A percentile compares a stretch with the other conserved stretches of the same genome.
phyloP scores from a whole-genome alignment of 1,284 basidiomycete species.

The Puccinia hordei region DNA sequence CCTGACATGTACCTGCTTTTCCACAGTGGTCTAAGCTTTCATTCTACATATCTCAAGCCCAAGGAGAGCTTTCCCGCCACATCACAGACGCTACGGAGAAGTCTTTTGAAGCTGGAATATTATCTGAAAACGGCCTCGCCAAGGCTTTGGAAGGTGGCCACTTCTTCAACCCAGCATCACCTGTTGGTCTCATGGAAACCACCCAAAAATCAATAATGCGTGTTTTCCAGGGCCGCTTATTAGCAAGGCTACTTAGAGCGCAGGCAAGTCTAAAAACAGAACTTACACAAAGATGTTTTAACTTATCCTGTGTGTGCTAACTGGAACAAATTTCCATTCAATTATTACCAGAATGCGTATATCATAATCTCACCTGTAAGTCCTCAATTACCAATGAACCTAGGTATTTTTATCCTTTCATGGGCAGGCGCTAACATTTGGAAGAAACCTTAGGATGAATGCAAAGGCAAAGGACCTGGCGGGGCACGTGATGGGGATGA shows the following conservation, averaged over 20 bases:
- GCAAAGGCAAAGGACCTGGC: slow-evolving; percentile 27
- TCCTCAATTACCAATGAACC: not conserved
- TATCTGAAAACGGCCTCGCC: slow-evolving; percentile 22
- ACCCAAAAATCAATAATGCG: slow-evolving; percentile 30
- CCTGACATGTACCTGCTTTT: not conserved
- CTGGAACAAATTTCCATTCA: not conserved
- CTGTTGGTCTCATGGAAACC: slow-evolving; percentile 39
- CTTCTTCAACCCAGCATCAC: slow-evolving; percentile 20
- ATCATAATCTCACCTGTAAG: slow-evolving; percentile 24
- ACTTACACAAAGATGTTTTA: not conserved
- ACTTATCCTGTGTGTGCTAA: not conserved
- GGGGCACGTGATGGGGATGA: slow-evolving; percentile 27
- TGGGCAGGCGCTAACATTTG: not conserved
- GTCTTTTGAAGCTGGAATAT: slow-evolving; percentile 22
- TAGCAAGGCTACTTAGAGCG: slow-evolving; percentile 32
- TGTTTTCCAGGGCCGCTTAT: slow-evolving; percentile 30
- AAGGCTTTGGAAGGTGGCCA: slow-evolving; percentile 10
- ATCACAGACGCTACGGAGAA: slow-evolving; percentile 25
- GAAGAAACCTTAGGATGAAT: slow-evolving; percentile 1
- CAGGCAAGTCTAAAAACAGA: slow-evolving; percentile 21
- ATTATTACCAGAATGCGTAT: slow-evolving; percentile 35
- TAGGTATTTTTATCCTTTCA: not conserved
- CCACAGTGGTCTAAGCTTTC: slow-evolving; percentile 42
- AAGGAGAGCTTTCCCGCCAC: slow-evolving; percentile 11
- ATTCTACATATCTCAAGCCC: slow-evolving; percentile 40